Evolutionary conservation across 345 rosid species (phyloP).

Genomic region (Ceriops tagal): DNA sequence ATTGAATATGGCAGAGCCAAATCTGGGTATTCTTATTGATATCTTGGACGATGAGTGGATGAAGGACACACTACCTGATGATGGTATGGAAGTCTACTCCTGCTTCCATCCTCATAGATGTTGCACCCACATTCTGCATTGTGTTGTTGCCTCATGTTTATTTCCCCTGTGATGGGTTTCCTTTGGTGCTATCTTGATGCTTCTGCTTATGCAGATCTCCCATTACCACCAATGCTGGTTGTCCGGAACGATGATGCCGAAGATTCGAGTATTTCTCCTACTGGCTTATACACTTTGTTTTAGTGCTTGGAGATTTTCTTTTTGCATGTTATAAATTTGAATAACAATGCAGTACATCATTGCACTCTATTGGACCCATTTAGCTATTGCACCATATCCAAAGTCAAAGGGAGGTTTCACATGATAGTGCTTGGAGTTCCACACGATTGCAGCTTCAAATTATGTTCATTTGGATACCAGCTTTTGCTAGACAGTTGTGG

Average conservation of each 20-base stretch:
- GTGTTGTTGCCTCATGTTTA: background rate
- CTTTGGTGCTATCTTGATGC: background rate
- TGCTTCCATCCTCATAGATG: background rate
- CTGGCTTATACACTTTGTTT: background rate
- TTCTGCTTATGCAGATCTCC: slow-evolving; percentile 57
- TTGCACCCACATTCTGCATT: background rate
- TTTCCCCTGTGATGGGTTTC: background rate
- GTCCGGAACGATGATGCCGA: slow-evolving; percentile 80
- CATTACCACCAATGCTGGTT: slow-evolving; percentile 68
- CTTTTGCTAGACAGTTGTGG: too few species aligned
- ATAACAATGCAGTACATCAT: background rate
- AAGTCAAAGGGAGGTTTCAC: too few species aligned
- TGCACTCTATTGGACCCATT: too few species aligned
- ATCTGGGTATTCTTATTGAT: slow-evolving; percentile 78
- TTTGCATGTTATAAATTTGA: background rate
- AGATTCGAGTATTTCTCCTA: slow-evolving; percentile 65
- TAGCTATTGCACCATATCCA: too few species aligned
- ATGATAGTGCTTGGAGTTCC: too few species aligned
- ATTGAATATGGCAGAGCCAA: slow-evolving; percentile 59
- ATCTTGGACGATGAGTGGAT: slow-evolving; percentile 95
- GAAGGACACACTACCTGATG: slow-evolving; percentile 88
- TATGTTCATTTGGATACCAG: too few species aligned
- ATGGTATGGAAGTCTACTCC: slow-evolving; percentile 42
- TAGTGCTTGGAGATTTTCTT: background rate
- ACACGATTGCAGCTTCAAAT: too few species aligned